phyloP scores from a whole-genome alignment of 106 monocot species.

The Acanthochlamys bracteata region DNA sequence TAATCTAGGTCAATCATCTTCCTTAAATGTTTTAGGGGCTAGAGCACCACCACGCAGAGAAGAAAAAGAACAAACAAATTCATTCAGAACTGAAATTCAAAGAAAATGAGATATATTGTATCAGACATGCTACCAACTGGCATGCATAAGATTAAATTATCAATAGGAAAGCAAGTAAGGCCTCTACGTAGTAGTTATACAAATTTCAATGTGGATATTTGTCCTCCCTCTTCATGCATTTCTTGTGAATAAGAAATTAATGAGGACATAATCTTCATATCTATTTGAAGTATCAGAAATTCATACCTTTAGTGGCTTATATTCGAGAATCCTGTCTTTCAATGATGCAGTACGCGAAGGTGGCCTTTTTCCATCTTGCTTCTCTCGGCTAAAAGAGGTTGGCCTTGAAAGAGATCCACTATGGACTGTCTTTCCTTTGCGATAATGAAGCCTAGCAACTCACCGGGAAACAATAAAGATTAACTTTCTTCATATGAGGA shows the following conservation, averaged over 20 bases:
- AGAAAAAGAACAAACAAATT: too few relatives aligned
- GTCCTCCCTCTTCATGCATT: not conserved
- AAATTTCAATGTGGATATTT: too few relatives aligned
- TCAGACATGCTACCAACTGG: too few relatives aligned
- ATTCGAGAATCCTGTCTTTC: slow-evolving; percentile 55
- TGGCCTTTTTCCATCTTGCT: slow-evolving; percentile 34
- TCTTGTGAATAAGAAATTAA: not conserved
- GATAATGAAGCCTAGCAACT: slow-evolving; percentile 39
- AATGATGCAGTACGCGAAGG: slow-evolving; percentile 50
- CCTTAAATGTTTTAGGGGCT: too few relatives aligned
- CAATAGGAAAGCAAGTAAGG: too few relatives aligned
- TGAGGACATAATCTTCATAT: not conserved
- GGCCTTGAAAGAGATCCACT: slow-evolving; percentile 34
- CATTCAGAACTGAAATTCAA: too few relatives aligned
- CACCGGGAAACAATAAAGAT: not conserved
- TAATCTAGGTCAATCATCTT: too few relatives aligned
- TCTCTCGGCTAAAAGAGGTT: slow-evolving; percentile 37
- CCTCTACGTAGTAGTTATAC: too few relatives aligned
- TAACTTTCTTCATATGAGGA: too few relatives aligned
- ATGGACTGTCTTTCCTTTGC: slow-evolving; percentile 22
- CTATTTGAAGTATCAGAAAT: not conserved
- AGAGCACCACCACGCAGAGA: too few relatives aligned
- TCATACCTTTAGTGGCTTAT: slow-evolving; percentile 84
- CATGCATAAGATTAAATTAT: too few relatives aligned
- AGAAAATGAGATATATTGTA: too few relatives aligned